These are phyloP conservation scores for Volvox carteri DNA, from an alignment of 163 green algal genomes.

Conservation along the genomic window DNA sequence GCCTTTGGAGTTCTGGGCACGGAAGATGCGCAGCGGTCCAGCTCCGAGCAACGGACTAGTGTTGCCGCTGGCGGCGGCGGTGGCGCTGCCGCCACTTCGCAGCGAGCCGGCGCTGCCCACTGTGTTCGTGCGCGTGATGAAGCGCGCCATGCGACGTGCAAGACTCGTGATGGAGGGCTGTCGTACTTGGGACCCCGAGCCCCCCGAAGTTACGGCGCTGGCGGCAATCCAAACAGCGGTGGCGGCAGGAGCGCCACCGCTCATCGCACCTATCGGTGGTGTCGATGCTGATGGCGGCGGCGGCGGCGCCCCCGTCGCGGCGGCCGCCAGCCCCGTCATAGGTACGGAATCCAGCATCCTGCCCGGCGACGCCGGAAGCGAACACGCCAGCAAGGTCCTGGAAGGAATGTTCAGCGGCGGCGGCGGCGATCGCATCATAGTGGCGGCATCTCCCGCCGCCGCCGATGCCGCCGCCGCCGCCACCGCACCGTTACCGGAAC, in stretches of 20 bases:
- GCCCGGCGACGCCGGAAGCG: neutral
- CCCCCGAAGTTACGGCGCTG: neutral
- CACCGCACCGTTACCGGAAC: neutral
- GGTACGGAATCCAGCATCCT: neutral
- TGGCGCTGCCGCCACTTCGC: neutral
- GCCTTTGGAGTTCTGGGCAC: neutral
- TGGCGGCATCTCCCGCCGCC: neutral
- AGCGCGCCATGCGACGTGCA: constrained; percentile 15
- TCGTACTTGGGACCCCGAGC: neutral
- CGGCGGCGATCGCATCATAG: neutral
- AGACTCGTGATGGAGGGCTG: constrained; percentile 2
- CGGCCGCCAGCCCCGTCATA: neutral
- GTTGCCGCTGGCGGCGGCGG: constrained; percentile 7
- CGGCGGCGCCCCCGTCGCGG: neutral
- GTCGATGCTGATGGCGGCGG: neutral
- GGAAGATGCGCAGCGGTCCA: neutral
- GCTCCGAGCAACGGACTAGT: neutral
- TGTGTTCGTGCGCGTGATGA: constrained; percentile 1
- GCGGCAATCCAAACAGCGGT: neutral
- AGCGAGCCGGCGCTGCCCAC: constrained; percentile 23
- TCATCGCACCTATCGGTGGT: neutral
- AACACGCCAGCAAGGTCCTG: neutral
- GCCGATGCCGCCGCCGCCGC: neutral
- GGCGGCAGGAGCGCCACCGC: neutral
- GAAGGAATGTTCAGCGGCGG: neutral